These are phyloP conservation scores for Botrytis sinoallii DNA, from an alignment of 2,329 filamentous ascomycete species.

Conservation along the genomic window DNA sequence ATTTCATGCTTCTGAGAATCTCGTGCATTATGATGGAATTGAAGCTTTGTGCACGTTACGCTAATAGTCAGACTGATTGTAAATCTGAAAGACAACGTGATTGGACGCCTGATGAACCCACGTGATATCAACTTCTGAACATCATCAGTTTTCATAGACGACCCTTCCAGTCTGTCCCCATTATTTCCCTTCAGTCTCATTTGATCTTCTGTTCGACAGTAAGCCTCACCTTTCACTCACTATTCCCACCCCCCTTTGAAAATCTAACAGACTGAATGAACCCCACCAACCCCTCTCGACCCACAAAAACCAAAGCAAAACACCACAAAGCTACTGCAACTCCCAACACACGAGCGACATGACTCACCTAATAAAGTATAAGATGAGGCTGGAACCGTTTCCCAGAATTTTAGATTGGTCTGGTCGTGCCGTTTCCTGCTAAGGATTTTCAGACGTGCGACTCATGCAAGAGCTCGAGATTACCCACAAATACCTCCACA, in stretches of 20 bases:
- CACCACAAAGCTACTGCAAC: background rate
- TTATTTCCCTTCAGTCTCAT: too few relatives aligned
- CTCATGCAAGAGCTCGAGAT: background rate
- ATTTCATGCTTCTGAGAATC: background rate
- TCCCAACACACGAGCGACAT: background rate
- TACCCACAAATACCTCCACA: background rate
- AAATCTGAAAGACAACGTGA: background rate
- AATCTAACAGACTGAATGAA: background rate
- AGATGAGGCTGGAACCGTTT: background rate
- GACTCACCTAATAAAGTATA: background rate
- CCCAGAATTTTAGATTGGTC: background rate
- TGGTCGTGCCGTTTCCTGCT: background rate
- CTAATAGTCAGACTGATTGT: background rate
- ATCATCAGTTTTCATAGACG: too few relatives aligned
- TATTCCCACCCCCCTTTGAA: background rate
- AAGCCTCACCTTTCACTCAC: too few relatives aligned
- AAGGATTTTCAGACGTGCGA: background rate
- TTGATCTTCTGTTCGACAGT: background rate
- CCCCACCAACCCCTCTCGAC: background rate
- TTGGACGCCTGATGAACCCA: background rate
- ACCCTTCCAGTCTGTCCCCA: background rate
- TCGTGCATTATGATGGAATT: background rate
- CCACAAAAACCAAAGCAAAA: background rate
- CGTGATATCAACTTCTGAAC: background rate
- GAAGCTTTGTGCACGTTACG: background rate